Evolutionary conservation across 768 basidiomycete species (phyloP).

Genomic region (Postia placenta): DNA sequence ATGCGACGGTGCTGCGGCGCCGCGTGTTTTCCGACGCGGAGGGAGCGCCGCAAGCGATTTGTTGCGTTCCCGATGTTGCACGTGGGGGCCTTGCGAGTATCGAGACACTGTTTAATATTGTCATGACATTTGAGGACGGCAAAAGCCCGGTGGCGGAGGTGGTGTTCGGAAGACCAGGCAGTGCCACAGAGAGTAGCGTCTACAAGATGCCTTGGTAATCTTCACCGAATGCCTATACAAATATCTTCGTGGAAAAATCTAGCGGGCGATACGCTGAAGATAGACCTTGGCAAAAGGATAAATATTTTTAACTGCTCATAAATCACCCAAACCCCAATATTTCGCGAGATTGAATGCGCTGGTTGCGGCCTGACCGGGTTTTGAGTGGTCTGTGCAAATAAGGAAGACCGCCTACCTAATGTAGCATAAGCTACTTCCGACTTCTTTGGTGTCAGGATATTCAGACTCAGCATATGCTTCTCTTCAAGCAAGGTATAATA

Average conservation of each 20-base stretch:
- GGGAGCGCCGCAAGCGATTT: conserved; percentile 27
- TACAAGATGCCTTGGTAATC: conserved; percentile 15
- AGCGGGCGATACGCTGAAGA: too few relatives aligned
- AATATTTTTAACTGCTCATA: too few relatives aligned
- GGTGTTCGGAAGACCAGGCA: conserved; percentile 24
- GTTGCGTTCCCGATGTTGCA: conserved; percentile 19
- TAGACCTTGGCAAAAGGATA: too few relatives aligned
- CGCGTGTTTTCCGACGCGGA: conserved; percentile 26
- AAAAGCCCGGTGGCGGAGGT: conserved; percentile 24
- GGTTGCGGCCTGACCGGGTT: too few relatives aligned
- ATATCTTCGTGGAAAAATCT: too few relatives aligned
- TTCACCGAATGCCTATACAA: neutral
- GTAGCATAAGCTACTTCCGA: too few relatives aligned
- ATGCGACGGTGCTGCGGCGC: conserved; percentile 18
- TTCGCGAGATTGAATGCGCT: too few relatives aligned
- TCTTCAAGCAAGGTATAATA: too few relatives aligned
- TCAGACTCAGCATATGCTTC: too few relatives aligned
- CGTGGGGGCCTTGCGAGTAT: conserved; percentile 15
- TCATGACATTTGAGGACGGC: conserved; percentile 25
- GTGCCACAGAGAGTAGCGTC: conserved; percentile 13
- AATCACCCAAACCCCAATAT: too few relatives aligned
- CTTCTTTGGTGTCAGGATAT: too few relatives aligned
- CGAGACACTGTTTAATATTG: conserved; percentile 31
- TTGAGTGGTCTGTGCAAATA: neutral
- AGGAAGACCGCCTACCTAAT: neutral